Base-by-base conservation (phyloP, 2,329 filamentous ascomycete genomes). In the Penicillium sp. region DNA sequence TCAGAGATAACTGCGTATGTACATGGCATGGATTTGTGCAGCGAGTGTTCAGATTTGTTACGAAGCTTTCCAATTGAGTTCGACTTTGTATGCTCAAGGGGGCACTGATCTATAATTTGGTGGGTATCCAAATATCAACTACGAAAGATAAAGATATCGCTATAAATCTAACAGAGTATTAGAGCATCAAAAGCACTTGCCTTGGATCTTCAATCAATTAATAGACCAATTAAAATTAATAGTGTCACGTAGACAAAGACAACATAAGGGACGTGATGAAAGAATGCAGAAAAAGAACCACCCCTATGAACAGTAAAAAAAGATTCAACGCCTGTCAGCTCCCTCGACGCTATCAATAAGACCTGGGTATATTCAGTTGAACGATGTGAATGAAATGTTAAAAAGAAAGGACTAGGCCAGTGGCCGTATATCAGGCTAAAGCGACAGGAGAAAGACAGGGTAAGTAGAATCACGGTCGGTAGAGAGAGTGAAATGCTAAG, bases 361-460 rank as follows among this genome's bases (percentile, higher is more conserved):
- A 45, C 38, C 54, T 55, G 60, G 58, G 58, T 62, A 62, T 62
- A 61, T 58, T 46, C 45, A 56, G 39, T 52, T 45, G 45, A 50
- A 56, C 47, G 44, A 50, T 36, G 16, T 38, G 31, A 48, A 50
- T 33, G n/a, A 35, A n/a, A 39, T 41, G 28, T 33, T 33, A 46
- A 28, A 47, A 47, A 25, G 45, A 41, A 11, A 41, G 27, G n/a
- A n/a, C 7, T 40, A 10, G 27, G 16, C 13, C 36, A 25, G 24
- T 9, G 33, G n/a, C 5, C 13, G 27, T 25, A 16, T 24, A 28
- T 28, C 25, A 25, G 36, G 35, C 5, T 41, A 25, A 27, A 35
- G n/a, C 3, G 38, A 9, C 35, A 28, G 24, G 14, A 50, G 41
- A 38, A 39, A 46, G 28, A 44, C n/a, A 20, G 43, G 35, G 22